phyloP scores from a whole-genome alignment of 331 rosid species.

The Stylosanthes scabra region DNA sequence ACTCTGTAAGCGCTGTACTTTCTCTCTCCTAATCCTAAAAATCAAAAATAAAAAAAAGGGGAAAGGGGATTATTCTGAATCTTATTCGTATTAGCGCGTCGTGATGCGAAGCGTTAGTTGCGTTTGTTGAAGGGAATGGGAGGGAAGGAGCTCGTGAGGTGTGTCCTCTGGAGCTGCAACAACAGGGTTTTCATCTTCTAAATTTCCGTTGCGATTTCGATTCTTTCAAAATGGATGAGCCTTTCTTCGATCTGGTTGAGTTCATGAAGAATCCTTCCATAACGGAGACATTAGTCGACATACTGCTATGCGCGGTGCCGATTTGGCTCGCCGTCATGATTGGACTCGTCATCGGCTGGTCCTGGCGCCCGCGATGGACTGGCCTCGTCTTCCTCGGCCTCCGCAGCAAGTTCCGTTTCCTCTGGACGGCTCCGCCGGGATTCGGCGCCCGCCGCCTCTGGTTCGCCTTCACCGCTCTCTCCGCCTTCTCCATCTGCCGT shows the following conservation, averaged over 20 bases:
- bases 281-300: conserved; percentile 92
- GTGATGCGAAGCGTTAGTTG: neutral
- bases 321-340: conserved; percentile 99
- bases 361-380: conserved; percentile 98
- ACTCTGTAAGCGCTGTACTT: neutral
- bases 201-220: conserved; percentile 16
- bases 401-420: conserved; percentile 78
- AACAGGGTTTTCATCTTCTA: conserved; percentile 38
- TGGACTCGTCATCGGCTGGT: conserved; percentile 91
- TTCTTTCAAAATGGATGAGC: conserved; percentile 64
- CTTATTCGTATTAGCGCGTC: neutral
- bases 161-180: neutral
- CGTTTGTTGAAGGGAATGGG: conserved; percentile 36
- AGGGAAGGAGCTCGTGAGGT: conserved; percentile 33
- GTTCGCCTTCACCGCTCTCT: conserved; percentile 93
- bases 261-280: conserved; percentile 80
- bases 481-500: conserved; percentile 87
- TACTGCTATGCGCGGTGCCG: conserved; percentile 92
- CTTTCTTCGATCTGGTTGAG: conserved; percentile 73
- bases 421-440: conserved; percentile 98
- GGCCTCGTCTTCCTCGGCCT: conserved; percentile 88
- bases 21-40: neutral
- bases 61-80: neutral
- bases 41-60: neutral
- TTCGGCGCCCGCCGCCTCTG: conserved; percentile 95